phyloP scores from a whole-genome alignment of 495 filamentous ascomycete species.

The Coniosporium apollinis region DNA sequence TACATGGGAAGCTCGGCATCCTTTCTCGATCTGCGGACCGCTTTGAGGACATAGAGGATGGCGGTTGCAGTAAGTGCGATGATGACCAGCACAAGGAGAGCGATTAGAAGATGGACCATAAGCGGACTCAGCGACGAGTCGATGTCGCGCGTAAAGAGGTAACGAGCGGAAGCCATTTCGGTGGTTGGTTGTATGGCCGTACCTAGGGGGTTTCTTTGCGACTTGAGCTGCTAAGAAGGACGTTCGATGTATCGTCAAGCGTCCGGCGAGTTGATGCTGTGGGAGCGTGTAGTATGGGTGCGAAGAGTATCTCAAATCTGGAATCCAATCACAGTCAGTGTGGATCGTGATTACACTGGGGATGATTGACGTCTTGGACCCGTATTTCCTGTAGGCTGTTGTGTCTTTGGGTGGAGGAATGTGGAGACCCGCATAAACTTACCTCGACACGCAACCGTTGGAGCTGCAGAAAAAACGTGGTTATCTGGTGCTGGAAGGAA shows the following conservation, averaged over 20 bases:
- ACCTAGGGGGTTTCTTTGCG: too few species aligned
- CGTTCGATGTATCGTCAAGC: too few species aligned
- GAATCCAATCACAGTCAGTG: too few species aligned
- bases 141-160: constrained; percentile 27
- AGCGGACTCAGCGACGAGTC: constrained; percentile 30
- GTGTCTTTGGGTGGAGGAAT: too few species aligned
- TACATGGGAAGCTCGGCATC: constrained; percentile 39
- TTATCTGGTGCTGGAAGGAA: constrained; percentile 22
- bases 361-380: too few species aligned
- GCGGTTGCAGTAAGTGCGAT: constrained; percentile 48
- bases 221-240: too few species aligned
- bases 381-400: too few species aligned
- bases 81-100: constrained; percentile 60
- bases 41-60: constrained; percentile 52
- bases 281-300: too few species aligned
- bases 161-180: constrained; percentile 11
- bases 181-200: too few species aligned
- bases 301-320: too few species aligned
- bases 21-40: constrained; percentile 35
- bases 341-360: too few species aligned
- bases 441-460: not conserved
- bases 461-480: constrained; percentile 1
- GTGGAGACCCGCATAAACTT: not conserved
- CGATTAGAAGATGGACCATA: constrained; percentile 59
- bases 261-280: too few species aligned